These are phyloP conservation scores for Mortierella sp. DNA, from an alignment of 371 early-diverging fungal genomes.

Conservation along the genomic window DNA sequence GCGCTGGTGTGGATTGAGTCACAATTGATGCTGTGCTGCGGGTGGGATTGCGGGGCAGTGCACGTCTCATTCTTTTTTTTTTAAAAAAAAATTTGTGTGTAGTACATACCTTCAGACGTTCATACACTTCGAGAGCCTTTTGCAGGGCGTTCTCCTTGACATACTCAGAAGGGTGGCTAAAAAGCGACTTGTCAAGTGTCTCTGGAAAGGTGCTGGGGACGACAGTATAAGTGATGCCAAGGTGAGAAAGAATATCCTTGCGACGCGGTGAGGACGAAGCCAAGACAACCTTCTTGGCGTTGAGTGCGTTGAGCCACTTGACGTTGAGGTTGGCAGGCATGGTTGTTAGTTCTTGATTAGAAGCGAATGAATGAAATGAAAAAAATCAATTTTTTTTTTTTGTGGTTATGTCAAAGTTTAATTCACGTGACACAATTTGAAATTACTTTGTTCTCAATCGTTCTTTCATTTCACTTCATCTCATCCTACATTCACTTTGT, in stretches of 20 bases:
- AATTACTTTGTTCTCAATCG: neutral
- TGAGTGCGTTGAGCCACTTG: slow-evolving; percentile 53
- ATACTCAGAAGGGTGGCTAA: slow-evolving; percentile 65
- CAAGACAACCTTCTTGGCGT: slow-evolving; percentile 71
- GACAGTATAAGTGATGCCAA: slow-evolving; percentile 76
- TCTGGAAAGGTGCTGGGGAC: slow-evolving; percentile 74
- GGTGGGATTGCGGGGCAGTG: neutral
- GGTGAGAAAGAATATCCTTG: slow-evolving; percentile 75
- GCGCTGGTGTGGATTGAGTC: neutral
- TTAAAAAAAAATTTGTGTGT: neutral
- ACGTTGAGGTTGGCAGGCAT: slow-evolving; percentile 45
- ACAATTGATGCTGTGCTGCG: slow-evolving; percentile 1
- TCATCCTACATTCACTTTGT: slow-evolving; percentile 1
- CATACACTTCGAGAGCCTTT: slow-evolving; percentile 69
- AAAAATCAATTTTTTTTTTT: no score
- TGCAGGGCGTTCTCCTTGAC: slow-evolving; percentile 66
- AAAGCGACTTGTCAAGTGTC: slow-evolving; percentile 69
- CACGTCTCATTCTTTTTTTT: neutral
- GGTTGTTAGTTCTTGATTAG: slow-evolving; percentile 1
- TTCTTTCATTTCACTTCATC: slow-evolving; percentile 5
- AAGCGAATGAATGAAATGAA: neutral
- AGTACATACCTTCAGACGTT: slow-evolving; percentile 56
- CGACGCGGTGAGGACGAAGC: slow-evolving; percentile 89
- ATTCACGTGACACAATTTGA: neutral
- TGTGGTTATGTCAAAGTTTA: no score